Evolutionary conservation across 78 protist species (phyloP).

Genomic region (slime mould (Dictyostelium discoideum)): dicty_2.7 NC_007089.4:2125501-2126000

Average conservation of each 20-base stretch:
- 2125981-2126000: constrained; percentile 50
- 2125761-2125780: constrained; percentile 37
- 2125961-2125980: constrained; percentile 19
- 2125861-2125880: constrained; percentile 80
- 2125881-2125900: constrained; percentile 86
- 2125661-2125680: background rate
- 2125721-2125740: background rate
- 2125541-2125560: background rate
- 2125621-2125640: background rate
- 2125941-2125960: constrained; percentile 41
- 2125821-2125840: constrained; percentile 78
- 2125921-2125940: constrained; percentile 70
- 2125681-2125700: background rate
- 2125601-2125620: background rate
- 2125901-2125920: constrained; percentile 53
- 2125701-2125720: background rate
- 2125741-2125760: background rate
- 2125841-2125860: constrained; percentile 42
- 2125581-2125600: background rate
- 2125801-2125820: constrained; percentile 60
- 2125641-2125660: background rate
- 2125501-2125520: background rate
- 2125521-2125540: background rate
- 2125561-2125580: background rate
- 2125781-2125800: constrained; percentile 37